Evolutionary conservation across 768 basidiomycete genomes (phyloP), one percentile per base, ranked within the genome.

Genomic region (Termitomyces sp.): DNA sequence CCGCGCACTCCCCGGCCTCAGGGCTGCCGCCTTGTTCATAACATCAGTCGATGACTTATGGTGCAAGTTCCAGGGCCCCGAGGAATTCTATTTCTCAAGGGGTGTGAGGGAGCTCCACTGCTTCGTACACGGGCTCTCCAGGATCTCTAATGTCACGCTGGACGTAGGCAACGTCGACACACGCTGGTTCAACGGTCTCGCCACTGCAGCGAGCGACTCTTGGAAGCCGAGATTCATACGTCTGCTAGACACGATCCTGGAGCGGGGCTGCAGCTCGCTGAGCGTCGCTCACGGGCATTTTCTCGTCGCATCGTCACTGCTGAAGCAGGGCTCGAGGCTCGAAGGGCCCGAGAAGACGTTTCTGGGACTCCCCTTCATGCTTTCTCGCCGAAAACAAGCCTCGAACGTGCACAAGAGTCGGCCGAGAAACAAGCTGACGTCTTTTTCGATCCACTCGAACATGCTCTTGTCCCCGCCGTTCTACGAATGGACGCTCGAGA

Each of bases 401-500:
- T 15, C 46, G 12, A n/a, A 14, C 14, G 52, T 46, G 8, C 9
- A 9, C 21, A 48, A 31, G 8, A 17, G 23, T 5, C 40, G 23
- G 2, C 43, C 61, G 15, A 38, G 38, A 14, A 58, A 57, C 47
- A 42, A 54, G 28, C 56, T 67, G 11, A 41, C 37, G 2, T 55
- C 61, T 5, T 55, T 69, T n/a, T 43, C 26, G 17, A 53, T 67
- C 2, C 57, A 62, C 48, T 63, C 63, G 3, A 57, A 60, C 41
- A 55, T 67, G 26, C 58, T 66, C 10, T 60, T 69, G 47, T 54
- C 56, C 1, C 50, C 55, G 21, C 56, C 62, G 17, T 64, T 69
- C 42, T 62, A 63, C 43, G 60, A 62, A 1, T 69, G 68, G 68
- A 64, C 61, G 5, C 55, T 66, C 3, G 43, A 59, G 0, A 63